Base-by-base conservation (phyloP, 179 eudicot genomes). In the Carnegiea gigantea region DNA sequence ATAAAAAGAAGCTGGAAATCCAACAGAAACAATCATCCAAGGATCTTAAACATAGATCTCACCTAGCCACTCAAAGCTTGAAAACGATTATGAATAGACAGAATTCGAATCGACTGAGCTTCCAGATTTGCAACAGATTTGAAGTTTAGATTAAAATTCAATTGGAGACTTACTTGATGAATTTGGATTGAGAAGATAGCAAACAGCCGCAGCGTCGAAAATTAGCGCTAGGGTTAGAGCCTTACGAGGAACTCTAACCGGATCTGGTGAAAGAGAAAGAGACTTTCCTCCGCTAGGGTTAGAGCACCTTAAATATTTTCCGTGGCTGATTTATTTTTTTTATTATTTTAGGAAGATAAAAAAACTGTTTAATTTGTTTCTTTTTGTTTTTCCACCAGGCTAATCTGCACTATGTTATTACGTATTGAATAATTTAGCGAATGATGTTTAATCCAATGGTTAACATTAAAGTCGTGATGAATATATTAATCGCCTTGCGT, bases 181-280 rank as follows among this genome's bases (percentile, higher is more conserved):
- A 79, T 40, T 30, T 12, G 12, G 43, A 68, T 0, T 3, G 26
- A 64, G 13, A 46, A 14, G 77, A 70, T 11, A 23, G 36, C 70
- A 65, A 43, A 70, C 5, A 38, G 49, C 43, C 57, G 71, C n/a
- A 15, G 73, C 21, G 76, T 54, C 24, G 70, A 8, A 73, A 44
- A 49, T 60, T 51, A 43, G 53, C 28, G 76, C 51, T 81, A 84
- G 86, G 86, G 86, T 84, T 84, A 84, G 82, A 81, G 81, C 64
- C 43, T 75, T 70, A 13, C 28, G 28, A 70, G 51, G 72, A 84
- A 84, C 86, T 84, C 86, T 80, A 84, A 80, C 83, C 86, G 79
- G 81, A 84, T 77, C 78, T 81, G 73, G 74, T 33, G 73, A 28
- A 17, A 30, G 73, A 33, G 23, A 36, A 20, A 30, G 46, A 53